Conservation (phyloP, 139 green algal genomes). For the Ostreobium quekettii region DNA sequence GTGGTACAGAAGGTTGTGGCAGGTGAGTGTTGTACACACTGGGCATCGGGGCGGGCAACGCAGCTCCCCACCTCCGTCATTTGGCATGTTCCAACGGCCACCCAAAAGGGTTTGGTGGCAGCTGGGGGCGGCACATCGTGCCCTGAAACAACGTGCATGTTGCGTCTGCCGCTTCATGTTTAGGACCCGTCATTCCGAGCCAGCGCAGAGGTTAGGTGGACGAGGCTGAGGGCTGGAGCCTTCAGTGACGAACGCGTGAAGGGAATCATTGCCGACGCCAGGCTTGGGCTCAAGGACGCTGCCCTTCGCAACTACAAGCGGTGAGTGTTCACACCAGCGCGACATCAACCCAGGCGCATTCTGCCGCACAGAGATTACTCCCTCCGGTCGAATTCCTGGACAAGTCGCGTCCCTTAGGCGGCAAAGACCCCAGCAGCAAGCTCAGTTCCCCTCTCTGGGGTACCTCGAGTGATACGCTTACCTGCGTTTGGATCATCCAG, state of each 20-base stretch:
- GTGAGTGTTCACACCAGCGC: background rate
- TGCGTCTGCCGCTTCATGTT: background rate
- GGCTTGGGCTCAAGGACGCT: conserved; percentile 1
- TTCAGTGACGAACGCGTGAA: conserved; percentile 14
- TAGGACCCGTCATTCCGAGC: conserved; percentile 13
- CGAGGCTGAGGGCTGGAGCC: conserved; percentile 8
- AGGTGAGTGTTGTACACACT: conserved; percentile 9
- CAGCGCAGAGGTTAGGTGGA: conserved; percentile 15
- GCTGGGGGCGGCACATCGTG: conserved; percentile 1
- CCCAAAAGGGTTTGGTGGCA: conserved; percentile 7
- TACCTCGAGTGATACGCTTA: background rate
- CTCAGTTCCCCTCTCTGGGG: background rate
- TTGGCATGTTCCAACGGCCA: background rate
- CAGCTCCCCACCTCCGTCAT: background rate
- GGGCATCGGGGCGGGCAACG: too few species aligned
- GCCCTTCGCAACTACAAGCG: conserved; percentile 15
- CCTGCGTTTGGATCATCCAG: too few species aligned
- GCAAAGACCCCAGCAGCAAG: background rate
- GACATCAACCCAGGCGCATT: background rate
- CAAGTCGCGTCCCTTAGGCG: background rate
- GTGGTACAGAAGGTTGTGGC: conserved; percentile 43
- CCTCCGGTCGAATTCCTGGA: background rate
- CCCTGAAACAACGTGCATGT: conserved; percentile 1
- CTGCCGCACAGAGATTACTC: background rate
- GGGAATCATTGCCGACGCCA: background rate